Evolutionary conservation across 164 flowering plant species (phyloP), one percentile per base, ranked within the genome.

Genomic region (Nelumbo lutea): DNA sequence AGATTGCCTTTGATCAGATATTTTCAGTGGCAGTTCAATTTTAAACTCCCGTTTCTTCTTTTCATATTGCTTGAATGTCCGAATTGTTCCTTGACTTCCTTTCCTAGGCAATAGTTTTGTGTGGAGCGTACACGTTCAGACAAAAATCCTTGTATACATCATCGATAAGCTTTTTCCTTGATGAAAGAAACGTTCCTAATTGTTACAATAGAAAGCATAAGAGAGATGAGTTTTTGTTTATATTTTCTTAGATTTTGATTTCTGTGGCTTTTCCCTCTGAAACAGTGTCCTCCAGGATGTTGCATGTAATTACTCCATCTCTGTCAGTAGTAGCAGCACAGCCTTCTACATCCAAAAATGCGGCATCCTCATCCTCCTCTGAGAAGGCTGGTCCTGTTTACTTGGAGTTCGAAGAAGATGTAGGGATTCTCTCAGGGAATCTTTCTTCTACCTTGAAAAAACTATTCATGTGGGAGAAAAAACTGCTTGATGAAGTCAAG

Each of bases 381-480:
- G 84, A 66, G 48, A 70, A 68, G 43, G 77, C 66, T 73, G 82
- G 72, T 65, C 68, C 83, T 15, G 74, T 69, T 59, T 61, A 39
- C 14, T 42, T 82, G 64, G 90, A 80, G 39, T 65, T 81, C 11
- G 83, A 84, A 61, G 91, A 79, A 72, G 90, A 83, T 4, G 45
- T 77, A 55, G 79, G 76, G 44, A 65, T 73, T 73, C 75, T 83
- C 63, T 75, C 89, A 1, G 64, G 74, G 59, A 87, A 80, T 68
- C 90, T 96, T 66, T 91, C 98, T 45, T 85, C 88, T 9, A 87
- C 96, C 11, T 71, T 96, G 73, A 90, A 87, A 45, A 96, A 90
- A 81, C 77, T 93, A 4, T 81, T 83, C 68, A 85, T 90, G 14
- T 96, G 96, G 99, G 99, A 93, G 86, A 96, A 91, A 80, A 96